Base-by-base conservation (phyloP, 768 basidiomycete genomes). In the Mycena venus region DNA sequence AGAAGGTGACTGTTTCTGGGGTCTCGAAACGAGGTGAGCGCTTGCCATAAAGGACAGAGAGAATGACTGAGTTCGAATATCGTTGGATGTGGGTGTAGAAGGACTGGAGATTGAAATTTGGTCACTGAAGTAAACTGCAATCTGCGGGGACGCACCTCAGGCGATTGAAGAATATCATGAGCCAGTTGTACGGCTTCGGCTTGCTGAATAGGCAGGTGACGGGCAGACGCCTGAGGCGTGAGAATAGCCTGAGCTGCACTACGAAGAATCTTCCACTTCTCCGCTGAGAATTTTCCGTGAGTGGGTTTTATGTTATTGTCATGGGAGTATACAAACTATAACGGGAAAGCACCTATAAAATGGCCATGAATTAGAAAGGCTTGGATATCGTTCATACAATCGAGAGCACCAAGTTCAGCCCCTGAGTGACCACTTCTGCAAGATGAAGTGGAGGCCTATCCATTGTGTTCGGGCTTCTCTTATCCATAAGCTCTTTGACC, bases 81-180 rank as follows among this genome's bases (percentile, higher is more conserved):
- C 84, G 81, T 12, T 76, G 73, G 23, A 85, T 75, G 66, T 82
- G 80, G n/a, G 70, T 73, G 66, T 79, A 82, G 74, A 83, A 84
- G 4, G 75, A 66, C 83, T 84, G 58, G 8, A 51, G 27, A 59
- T 25, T 29, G 49, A 17, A 36, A 9, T n/a, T 21, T 29, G 55
- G 23, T 53, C 47, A 12, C 5, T 36, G 32, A 59, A 23, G 4
- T 6, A 21, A 4, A 25, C 5, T 71, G 38, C 15, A 34, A 38
- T 10, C 27, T 21, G 31, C 34, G 17, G 62, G 10, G 32, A 29
- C 63, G 40, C 23, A 38, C 78, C 56, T 77, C 27, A 6, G 73
- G 73, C 3, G 40, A 19, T 5, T 14, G 25, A 2, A 74, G 62
- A 56, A 74, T 58, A 49, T 74, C 73, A 25, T 69, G 55, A 14